A percentile compares a stretch with the other conserved stretches of the same genome.
phyloP scores from a whole-genome alignment of 108 stramenopile species.

The Pinguiococcus pyrenoidosus region DNA sequence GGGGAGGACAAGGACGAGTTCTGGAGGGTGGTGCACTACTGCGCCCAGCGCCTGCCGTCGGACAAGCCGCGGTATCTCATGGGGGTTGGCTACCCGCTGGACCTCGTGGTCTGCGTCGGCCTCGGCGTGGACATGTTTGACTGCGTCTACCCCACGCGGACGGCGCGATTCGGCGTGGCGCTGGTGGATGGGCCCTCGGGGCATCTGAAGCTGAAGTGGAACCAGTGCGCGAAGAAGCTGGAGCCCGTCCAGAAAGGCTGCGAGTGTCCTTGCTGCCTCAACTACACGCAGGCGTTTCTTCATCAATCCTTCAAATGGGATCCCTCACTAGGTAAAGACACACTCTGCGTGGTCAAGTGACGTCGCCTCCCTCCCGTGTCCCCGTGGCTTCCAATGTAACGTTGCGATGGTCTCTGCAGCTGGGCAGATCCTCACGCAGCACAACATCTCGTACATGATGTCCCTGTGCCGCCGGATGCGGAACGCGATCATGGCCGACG shows the following conservation, averaged over 20 bases:
- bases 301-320: too few relatives aligned
- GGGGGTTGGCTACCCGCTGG: conserved; percentile 96
- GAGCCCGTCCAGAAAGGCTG: conserved; percentile 58
- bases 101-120: conserved; percentile 90
- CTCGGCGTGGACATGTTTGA: conserved; percentile 97
- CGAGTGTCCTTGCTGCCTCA: too few relatives aligned
- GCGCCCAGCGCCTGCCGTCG: conserved; percentile 64
- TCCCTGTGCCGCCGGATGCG: conserved; percentile 66
- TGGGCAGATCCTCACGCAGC: conserved; percentile 79
- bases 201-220: conserved; percentile 54
- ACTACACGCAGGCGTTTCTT: too few relatives aligned
- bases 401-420: too few relatives aligned
- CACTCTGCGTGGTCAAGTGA: too few relatives aligned
- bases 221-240: conserved; percentile 47
- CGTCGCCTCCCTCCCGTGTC: too few relatives aligned
- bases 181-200: conserved; percentile 55
- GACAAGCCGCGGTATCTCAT: conserved; percentile 85
- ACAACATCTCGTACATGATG: conserved; percentile 93
- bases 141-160: conserved; percentile 95
- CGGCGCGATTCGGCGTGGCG: conserved; percentile 87
- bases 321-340: too few relatives aligned
- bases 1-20: conserved; percentile 90
- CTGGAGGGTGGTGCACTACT: conserved; percentile 90
- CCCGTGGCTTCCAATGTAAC: too few relatives aligned
- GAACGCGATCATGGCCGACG: conserved; percentile 57